These are phyloP conservation scores for Vigna mungo DNA, from an alignment of 306 rosid genomes.

Conservation along the genomic window DNA sequence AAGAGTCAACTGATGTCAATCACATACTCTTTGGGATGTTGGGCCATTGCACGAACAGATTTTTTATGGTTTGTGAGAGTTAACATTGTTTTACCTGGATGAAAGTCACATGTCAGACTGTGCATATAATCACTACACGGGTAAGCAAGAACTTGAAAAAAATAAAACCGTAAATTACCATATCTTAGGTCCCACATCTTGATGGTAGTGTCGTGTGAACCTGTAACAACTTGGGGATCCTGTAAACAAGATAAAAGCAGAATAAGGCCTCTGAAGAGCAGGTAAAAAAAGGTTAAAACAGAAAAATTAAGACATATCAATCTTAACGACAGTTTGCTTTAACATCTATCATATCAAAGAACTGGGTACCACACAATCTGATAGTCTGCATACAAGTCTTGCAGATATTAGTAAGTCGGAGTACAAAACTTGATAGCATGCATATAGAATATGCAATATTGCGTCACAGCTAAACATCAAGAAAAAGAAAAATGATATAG, in stretches of 20 bases:
- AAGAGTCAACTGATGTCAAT: slow-evolving; percentile 18
- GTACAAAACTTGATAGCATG: slow-evolving; percentile 15
- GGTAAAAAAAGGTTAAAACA: neutral
- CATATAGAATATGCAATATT: slow-evolving; percentile 23
- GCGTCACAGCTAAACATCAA: neutral
- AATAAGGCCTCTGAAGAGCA: slow-evolving; percentile 1
- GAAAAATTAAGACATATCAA: slow-evolving; percentile 23
- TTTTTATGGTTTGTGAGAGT: slow-evolving; percentile 98
- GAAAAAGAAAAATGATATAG: slow-evolving; percentile 15
- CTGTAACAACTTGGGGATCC: slow-evolving; percentile 99
- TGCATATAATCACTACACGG: slow-evolving; percentile 1
- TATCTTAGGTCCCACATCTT: slow-evolving; percentile 99
- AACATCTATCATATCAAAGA: neutral
- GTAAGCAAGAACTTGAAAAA: neutral
- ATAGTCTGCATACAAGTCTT: slow-evolving; percentile 29
- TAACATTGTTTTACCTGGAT: slow-evolving; percentile 85
- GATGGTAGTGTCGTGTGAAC: slow-evolving; percentile 94
- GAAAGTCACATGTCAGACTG: slow-evolving; percentile 34
- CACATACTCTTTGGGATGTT: slow-evolving; percentile 95
- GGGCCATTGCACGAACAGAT: slow-evolving; percentile 95
- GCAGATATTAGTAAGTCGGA: slow-evolving; percentile 16
- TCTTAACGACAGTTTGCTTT: slow-evolving; percentile 9
- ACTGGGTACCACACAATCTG: slow-evolving; percentile 14
- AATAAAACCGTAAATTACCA: slow-evolving; percentile 59
- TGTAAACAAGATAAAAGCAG: slow-evolving; percentile 45